Evolutionary conservation across 1,284 basidiomycete species (phyloP), one percentile per base, ranked within the genome.

Genomic region (Rhodotorula sp.): DNA sequence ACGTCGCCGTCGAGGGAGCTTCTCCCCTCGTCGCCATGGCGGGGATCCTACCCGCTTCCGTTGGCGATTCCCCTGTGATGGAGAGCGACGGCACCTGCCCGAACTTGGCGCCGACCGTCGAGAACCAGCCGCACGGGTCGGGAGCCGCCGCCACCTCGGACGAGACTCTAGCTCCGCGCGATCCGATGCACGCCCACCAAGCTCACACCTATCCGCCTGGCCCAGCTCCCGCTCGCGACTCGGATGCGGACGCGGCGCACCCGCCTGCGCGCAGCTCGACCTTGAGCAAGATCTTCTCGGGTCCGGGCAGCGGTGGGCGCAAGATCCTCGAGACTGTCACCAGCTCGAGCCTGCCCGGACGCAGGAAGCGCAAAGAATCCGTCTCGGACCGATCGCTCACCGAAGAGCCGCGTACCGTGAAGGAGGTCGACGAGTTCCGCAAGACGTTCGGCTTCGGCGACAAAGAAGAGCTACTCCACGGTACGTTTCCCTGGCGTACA

Each of bases 401-500:
- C 2, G 67, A 69, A 48, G 67, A 69, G 67, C 67, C 63, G 15
- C 59, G 55, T 34, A 61, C 70, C 12, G 52, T 45, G 26, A 60
- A 64, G 6, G 55, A 62, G 18, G 95, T 95, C 43, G 80, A 86
- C 87, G 66, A 79, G 81, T 63, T 63, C 54, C 43, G 54, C 43
- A 47, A 47, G 38, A 85, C 86, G 1, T 97, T 95, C 81, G 90
- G 92, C 0, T 88, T 95, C 71, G 89, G 91, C 71, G 91, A 92
- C 70, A 91, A 88, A 79, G 93, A 97, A 82, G 85, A 82, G n/a
- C 80, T 95, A 49, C 84, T 95, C 66, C 92, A 92, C 78, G 90
- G 93, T 93, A 79, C 79, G 91, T 85, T 60, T 28, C n/a, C 48
- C 47, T 31, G 28, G 1, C 2, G 3, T 5, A 28, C 52, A 12